Conservation (phyloP, 2,329 filamentous ascomycete genomes). For the Pseudogymnoascus sp. region DNA sequence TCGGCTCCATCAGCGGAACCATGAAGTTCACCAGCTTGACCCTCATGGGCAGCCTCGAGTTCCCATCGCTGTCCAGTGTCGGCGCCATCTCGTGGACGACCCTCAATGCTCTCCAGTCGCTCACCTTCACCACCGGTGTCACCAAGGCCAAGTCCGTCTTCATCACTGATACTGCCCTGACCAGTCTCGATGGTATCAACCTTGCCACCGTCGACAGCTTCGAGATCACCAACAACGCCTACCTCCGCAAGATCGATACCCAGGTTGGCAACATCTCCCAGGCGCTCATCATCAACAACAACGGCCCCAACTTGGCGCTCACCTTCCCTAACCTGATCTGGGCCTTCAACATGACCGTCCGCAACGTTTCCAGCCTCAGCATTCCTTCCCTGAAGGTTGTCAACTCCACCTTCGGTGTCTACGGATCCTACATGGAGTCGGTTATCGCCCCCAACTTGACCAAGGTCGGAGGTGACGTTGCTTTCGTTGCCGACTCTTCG, state of each 20-base stretch:
- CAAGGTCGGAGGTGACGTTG: constrained; percentile 50
- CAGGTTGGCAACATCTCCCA: constrained; percentile 68
- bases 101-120: constrained; percentile 53
- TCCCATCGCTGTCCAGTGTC: constrained; percentile 58
- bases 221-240: constrained; percentile 84
- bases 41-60: constrained; percentile 57
- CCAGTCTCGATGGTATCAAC: constrained; percentile 71
- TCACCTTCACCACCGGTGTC: constrained; percentile 54
- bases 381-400: constrained; percentile 66
- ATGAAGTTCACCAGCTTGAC: constrained; percentile 65
- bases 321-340: constrained; percentile 70
- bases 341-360: constrained; percentile 74
- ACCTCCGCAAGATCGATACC: constrained; percentile 68
- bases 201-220: constrained; percentile 64
- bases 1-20: constrained; percentile 57
- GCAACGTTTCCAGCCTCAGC: constrained; percentile 67
- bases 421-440: constrained; percentile 60
- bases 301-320: constrained; percentile 63
- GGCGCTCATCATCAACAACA: constrained; percentile 67
- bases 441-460: constrained; percentile 66
- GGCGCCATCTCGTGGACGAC: constrained; percentile 63
- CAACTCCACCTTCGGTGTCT: constrained; percentile 75
- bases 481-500: constrained; percentile 54
- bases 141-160: constrained; percentile 58
- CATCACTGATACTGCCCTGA: constrained; percentile 82